These are phyloP conservation scores for Phalaenopsis aphrodite DNA, from an alignment of 106 monocot genomes.

Conservation along the genomic window DNA sequence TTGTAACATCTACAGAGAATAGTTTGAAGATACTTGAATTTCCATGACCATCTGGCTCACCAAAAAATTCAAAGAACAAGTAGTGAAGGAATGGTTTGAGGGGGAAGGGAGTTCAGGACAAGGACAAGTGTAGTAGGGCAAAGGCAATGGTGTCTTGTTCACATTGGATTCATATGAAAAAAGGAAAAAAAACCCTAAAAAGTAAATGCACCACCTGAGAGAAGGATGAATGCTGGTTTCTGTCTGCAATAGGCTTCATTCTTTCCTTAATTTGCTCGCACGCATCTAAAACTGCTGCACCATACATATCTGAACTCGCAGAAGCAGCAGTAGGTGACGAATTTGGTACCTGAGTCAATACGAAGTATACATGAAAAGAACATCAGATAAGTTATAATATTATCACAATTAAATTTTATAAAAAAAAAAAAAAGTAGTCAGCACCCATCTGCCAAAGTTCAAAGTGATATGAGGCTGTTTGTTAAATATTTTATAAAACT, in stretches of 20 bases:
- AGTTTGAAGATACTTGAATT: neutral
- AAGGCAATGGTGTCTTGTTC: neutral
- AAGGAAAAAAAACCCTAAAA: neutral
- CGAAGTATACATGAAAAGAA: neutral
- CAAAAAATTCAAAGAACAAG: neutral
- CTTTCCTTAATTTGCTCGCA: conserved; percentile 89
- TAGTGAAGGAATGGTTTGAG: neutral
- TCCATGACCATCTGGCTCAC: neutral
- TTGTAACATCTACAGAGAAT: neutral
- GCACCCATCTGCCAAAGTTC: neutral
- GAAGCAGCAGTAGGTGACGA: conserved; percentile 98
- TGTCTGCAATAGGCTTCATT: conserved; percentile 67
- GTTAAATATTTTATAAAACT: conserved; percentile 6
- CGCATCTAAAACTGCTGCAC: conserved; percentile 96
- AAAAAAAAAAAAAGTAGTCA: neutral
- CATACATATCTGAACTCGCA: conserved; percentile 98
- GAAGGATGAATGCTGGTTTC: conserved; percentile 49
- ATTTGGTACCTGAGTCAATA: conserved; percentile 76
- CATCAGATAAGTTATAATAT: conserved; percentile 1
- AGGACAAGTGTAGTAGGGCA: neutral
- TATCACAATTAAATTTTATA: neutral
- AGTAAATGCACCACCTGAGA: conserved; percentile 41
- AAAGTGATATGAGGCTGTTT: neutral
- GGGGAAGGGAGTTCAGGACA: neutral
- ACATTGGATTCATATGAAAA: neutral